Base-by-base conservation (phyloP, 202 grass and related monocot genomes). In the Schoenoplectus tabernaemontani region DNA sequence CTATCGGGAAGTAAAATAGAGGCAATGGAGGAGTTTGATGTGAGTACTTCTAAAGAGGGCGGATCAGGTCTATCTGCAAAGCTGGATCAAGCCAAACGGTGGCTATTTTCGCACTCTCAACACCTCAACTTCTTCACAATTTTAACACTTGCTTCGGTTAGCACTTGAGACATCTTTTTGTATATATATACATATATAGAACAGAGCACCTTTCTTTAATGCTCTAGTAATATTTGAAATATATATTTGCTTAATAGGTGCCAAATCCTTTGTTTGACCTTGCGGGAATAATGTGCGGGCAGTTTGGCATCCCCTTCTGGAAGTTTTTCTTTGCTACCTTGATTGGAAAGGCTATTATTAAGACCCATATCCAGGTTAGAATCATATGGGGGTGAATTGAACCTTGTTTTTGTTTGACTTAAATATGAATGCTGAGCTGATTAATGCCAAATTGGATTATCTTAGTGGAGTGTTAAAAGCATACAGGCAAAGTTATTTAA, bases 251-350 rank as follows among this genome's bases (percentile, higher is more conserved):
- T 9, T 58, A 3, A 57, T 64, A 99, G 96, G 87, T 99, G 50
- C 96, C 96, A 54, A 99, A 99, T 70, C 96, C 90, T 51, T 82
- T 99, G 53, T 99, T 93, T 76, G 96, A 99, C 86, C 85, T 96
- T 59, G 87, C 92, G 34, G 96, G 96, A 59, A 96, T 99, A 50
- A 84, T 96, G 79, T 99, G 96, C 83, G 96, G 92, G 73, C 92
- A 99, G 87, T 89, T 96, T 83, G 87, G 85, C 48, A 68, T 99
- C 38, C 90, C 90, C 64, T 99, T 99, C 85, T 96, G 92, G 96
- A 93, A 96, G 77, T 99, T 99, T 82, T 99, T 99, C 80, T 84
- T 99, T 24, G 96, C 96, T 77, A 99, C 96, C 58, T 85, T 93
- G 81, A 96, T 89, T 59, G 92, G 96, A 82, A 99, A 99, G 87